Percentiles rank a stretch among this genome's conserved stretches.
Conservation (phyloP, 2,329 filamentous ascomycete species). For the Pseudogymnoascus sp. region DNA sequence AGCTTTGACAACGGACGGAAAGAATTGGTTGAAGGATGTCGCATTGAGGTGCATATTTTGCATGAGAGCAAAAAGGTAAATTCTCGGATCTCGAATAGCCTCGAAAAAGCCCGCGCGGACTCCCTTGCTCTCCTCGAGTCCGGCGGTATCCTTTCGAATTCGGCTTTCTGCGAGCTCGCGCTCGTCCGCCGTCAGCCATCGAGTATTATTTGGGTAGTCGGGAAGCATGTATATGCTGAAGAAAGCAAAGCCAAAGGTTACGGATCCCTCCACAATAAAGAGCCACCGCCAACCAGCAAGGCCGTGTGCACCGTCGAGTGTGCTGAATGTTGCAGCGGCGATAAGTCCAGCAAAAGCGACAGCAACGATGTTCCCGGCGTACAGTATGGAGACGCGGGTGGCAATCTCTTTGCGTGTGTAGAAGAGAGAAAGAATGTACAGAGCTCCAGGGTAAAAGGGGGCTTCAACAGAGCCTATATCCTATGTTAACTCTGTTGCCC, state of each 20-base stretch:
- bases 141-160: constrained; percentile 38
- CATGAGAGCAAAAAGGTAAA: constrained; percentile 40
- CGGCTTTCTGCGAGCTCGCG: constrained; percentile 33
- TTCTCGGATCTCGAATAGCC: constrained; percentile 34
- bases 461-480: neutral
- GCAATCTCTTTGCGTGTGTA: constrained; percentile 45
- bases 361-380: constrained; percentile 38
- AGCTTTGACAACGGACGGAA: constrained; percentile 31
- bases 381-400: constrained; percentile 38
- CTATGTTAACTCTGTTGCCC: neutral
- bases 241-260: constrained; percentile 43
- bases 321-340: constrained; percentile 35
- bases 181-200: constrained; percentile 37
- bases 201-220: constrained; percentile 31
- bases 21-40: constrained; percentile 35
- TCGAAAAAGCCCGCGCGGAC: constrained; percentile 35
- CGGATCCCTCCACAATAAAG: constrained; percentile 42
- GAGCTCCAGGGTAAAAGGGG: constrained; percentile 40
- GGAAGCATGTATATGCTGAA: constrained; percentile 28
- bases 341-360: constrained; percentile 46
- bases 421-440: constrained; percentile 45
- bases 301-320: constrained; percentile 16
- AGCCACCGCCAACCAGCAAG: constrained; percentile 41
- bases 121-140: constrained; percentile 30
- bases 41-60: constrained; percentile 41